Percentiles rank a stretch among this genome's conserved stretches.
These are phyloP conservation scores for Lasiodiplodia gonubiensis DNA, from an alignment of 2,329 filamentous ascomycete genomes.

Conservation along the genomic window DNA sequence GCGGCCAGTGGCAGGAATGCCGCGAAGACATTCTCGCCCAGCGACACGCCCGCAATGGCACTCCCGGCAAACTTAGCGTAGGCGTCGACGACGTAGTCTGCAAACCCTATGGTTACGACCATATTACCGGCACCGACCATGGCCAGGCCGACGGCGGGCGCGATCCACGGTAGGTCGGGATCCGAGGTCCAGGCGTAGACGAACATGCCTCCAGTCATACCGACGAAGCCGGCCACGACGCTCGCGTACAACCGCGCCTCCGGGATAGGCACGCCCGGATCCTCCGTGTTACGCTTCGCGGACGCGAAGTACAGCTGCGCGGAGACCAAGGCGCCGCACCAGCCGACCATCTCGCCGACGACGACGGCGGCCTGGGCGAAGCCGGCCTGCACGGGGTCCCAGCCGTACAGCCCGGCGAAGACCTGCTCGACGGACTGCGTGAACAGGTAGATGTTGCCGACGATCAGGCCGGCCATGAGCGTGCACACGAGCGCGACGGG, in stretches of 20 bases:
- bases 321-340: constrained; percentile 44
- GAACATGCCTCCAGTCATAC: constrained; percentile 57
- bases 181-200: constrained; percentile 58
- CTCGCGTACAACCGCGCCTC: constrained; percentile 55
- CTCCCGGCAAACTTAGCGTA: constrained; percentile 58
- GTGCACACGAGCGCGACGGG: constrained; percentile 56
- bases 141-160: constrained; percentile 54
- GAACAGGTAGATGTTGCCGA: constrained; percentile 56
- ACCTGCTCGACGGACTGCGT: constrained; percentile 56
- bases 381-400: constrained; percentile 50
- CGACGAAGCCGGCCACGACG: constrained; percentile 52
- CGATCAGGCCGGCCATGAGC: constrained; percentile 57
- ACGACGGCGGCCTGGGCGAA: constrained; percentile 54
- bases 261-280: constrained; percentile 34
- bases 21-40: constrained; percentile 57
- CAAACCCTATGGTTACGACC: constrained; percentile 53
- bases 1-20: constrained; percentile 56
- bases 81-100: constrained; percentile 57
- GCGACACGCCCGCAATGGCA: constrained; percentile 55
- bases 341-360: constrained; percentile 53
- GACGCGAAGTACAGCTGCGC: constrained; percentile 51
- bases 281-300: constrained; percentile 33
- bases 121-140: constrained; percentile 59
- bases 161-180: constrained; percentile 52
- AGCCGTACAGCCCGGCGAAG: constrained; percentile 49